Evolutionary conservation across 805 yeast species (phyloP).

Genomic region (Debaryomyces hansenii): DNA sequence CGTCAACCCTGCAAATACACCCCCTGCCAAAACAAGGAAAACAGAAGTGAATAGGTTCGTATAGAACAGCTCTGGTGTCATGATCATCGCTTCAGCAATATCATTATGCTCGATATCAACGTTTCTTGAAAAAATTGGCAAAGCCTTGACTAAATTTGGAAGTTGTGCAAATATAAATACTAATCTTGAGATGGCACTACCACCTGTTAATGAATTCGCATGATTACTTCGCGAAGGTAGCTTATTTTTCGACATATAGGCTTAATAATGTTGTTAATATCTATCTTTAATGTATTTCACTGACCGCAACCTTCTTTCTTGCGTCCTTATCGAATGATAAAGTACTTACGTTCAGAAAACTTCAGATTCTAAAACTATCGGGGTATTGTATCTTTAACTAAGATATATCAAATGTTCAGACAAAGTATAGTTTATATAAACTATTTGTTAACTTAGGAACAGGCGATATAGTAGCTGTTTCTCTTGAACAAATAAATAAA

Average conservation of each 20-base stretch:
- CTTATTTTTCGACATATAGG: conserved; percentile 19
- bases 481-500: no score
- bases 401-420: no score
- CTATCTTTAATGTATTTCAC: no score
- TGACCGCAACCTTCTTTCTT: not conserved
- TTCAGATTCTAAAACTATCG: no score
- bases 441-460: no score
- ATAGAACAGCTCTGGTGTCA: conserved; percentile 42
- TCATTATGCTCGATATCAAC: conserved; percentile 4
- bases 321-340: no score
- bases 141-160: conserved; percentile 33
- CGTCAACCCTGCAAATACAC: conserved; percentile 93
- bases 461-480: no score
- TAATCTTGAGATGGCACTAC: conserved; percentile 24
- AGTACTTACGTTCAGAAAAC: no score
- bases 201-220: conserved; percentile 21
- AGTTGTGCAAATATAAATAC: conserved; percentile 32
- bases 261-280: not conserved
- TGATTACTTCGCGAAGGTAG: conserved; percentile 29
- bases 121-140: conserved; percentile 25
- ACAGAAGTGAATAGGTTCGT: conserved; percentile 55
- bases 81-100: not conserved
- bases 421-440: no score
- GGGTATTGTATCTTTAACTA: no score
- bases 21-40: conserved; percentile 70